Evolutionary conservation across 2,329 filamentous ascomycete species (phyloP).

Genomic region (Diaporthe helianthi): DNA sequence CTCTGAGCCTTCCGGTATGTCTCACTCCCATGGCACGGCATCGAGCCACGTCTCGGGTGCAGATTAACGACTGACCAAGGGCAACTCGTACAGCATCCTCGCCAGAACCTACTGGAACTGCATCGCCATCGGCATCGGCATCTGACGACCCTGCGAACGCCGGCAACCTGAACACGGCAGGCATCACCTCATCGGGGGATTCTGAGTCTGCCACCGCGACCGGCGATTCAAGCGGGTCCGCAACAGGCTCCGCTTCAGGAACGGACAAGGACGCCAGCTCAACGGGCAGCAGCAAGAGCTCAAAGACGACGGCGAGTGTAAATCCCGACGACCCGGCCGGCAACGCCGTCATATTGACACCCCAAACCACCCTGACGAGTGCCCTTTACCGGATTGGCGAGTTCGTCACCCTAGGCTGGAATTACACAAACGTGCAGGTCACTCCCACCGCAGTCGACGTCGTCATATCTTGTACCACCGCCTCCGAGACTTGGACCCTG

Average conservation of each 20-base stretch:
- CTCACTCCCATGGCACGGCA: slow-evolving; percentile 18
- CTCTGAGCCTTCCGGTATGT: slow-evolving; percentile 30
- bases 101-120: slow-evolving; percentile 35
- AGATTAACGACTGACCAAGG: slow-evolving; percentile 29
- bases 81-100: slow-evolving; percentile 34
- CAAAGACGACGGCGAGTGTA: slow-evolving; percentile 43
- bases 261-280: slow-evolving; percentile 40
- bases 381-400: slow-evolving; percentile 68
- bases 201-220: slow-evolving; percentile 41
- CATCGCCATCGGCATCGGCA: slow-evolving; percentile 36
- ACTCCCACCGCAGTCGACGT: slow-evolving; percentile 68
- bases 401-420: slow-evolving; percentile 67
- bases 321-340: slow-evolving; percentile 56
- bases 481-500: slow-evolving; percentile 63
- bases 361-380: slow-evolving; percentile 52
- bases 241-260: slow-evolving; percentile 35
- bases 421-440: slow-evolving; percentile 67
- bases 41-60: slow-evolving; percentile 23
- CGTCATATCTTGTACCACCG: slow-evolving; percentile 61
- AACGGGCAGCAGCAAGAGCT: slow-evolving; percentile 37
- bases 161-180: slow-evolving; percentile 51
- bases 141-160: slow-evolving; percentile 42
- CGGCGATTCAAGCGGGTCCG: slow-evolving; percentile 36
- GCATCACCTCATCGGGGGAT: slow-evolving; percentile 38
- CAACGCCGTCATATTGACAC: slow-evolving; percentile 60